Evolutionary conservation across 139 green algal genomes (phyloP).

Genomic region (Protoeuglena noctilucae): DNA sequence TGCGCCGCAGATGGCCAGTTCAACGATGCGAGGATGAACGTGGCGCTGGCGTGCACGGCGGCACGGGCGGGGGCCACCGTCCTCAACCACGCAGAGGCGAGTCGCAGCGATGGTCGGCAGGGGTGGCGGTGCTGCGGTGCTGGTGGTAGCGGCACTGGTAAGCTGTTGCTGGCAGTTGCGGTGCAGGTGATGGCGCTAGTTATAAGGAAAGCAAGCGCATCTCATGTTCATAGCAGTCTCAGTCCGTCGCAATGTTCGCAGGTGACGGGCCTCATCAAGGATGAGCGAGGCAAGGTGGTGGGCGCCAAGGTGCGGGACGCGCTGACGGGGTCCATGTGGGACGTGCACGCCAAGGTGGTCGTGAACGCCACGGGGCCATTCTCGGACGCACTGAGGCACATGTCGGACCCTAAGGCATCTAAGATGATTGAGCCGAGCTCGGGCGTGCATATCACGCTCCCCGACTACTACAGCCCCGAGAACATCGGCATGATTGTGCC

Average conservation of each 20-base stretch:
- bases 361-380: conserved; percentile 86
- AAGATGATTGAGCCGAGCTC: conserved; percentile 58
- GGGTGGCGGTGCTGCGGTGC: no score
- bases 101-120: no score
- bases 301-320: conserved; percentile 52
- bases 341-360: conserved; percentile 54
- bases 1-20: conserved; percentile 97
- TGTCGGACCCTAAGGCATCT: conserved; percentile 24
- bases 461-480: conserved; percentile 73
- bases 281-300: conserved; percentile 41
- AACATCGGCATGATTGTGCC: conserved; percentile 85
- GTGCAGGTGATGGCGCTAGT: no score
- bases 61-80: conserved; percentile 64
- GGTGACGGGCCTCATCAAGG: conserved; percentile 14
- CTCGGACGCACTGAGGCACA: conserved; percentile 40
- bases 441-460: conserved; percentile 86
- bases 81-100: conserved; percentile 65
- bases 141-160: no score
- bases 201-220: no score
- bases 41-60: conserved; percentile 73
- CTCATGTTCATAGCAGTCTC: no score
- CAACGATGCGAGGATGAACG: conserved; percentile 75
- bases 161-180: no score
- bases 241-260: no score
- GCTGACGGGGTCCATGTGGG: conserved; percentile 21